Evolutionary conservation across 176 grass and related monocot species (phyloP).

Genomic region (Aegilops bicornis): DNA sequence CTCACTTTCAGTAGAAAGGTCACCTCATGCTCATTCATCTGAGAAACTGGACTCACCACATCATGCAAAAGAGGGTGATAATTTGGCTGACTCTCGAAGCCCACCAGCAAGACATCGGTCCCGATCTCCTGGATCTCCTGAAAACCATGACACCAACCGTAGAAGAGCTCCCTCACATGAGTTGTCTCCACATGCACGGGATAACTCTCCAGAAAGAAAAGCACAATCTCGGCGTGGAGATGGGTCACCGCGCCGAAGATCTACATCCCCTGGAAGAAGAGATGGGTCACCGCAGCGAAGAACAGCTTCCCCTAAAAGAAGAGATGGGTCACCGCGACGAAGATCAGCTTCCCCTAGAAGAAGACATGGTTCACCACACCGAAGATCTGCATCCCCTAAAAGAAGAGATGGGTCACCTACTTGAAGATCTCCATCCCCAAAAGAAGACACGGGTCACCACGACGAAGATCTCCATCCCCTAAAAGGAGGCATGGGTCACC

Average conservation of each 20-base stretch:
- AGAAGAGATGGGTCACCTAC: constrained; percentile 12
- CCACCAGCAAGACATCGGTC: constrained; percentile 33
- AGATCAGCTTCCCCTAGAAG: constrained; percentile 45
- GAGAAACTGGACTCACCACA: constrained; percentile 28
- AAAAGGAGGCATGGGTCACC: constrained; percentile 29
- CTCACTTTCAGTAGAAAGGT: constrained; percentile 39
- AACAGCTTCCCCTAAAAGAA: constrained; percentile 18
- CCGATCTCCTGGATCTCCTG: constrained; percentile 52
- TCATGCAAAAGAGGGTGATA: constrained; percentile 26
- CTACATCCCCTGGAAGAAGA: constrained; percentile 43
- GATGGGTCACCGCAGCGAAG: neutral
- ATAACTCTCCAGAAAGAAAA: constrained; percentile 39
- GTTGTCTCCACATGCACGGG: constrained; percentile 37
- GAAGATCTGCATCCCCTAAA: constrained; percentile 9
- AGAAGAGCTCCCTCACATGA: constrained; percentile 57
- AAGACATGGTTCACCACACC: neutral
- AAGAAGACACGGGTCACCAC: constrained; percentile 23
- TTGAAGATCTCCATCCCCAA: constrained; percentile 42
- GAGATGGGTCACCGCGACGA: neutral
- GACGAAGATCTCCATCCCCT: constrained; percentile 27
- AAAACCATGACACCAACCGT: constrained; percentile 38
- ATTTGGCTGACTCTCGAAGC: constrained; percentile 42
- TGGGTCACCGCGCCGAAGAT: constrained; percentile 37
- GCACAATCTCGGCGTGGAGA: constrained; percentile 37
- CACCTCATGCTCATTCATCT: constrained; percentile 29